Percentiles rank a stretch among this genome's conserved stretches.
These are phyloP conservation scores for Echinosophora koreensis DNA, from an alignment of 306 rosid genomes.

Conservation along the genomic window DNA sequence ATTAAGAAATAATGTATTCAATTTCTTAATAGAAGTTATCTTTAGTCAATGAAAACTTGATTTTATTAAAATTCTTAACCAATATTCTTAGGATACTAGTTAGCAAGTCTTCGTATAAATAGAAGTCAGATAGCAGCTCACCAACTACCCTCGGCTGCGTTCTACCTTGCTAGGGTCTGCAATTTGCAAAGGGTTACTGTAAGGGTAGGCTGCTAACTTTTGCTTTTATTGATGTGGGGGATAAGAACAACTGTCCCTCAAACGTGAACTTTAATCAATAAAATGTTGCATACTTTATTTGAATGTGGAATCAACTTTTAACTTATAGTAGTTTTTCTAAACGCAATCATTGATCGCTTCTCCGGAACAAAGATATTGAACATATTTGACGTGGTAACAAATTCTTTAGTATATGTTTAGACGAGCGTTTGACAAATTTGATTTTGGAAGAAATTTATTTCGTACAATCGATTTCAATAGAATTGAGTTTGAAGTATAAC, in stretches of 20 bases:
- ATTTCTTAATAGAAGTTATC: too few species aligned
- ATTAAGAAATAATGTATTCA: too few species aligned
- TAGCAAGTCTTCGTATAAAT: too few species aligned
- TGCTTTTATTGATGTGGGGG: background rate
- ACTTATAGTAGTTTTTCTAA: background rate
- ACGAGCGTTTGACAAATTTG: too few species aligned
- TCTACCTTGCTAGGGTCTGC: background rate
- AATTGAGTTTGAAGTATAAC: too few species aligned
- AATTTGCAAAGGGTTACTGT: slow-evolving; percentile 11
- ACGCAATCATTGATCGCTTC: background rate
- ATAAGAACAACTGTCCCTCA: background rate
- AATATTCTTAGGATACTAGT: too few species aligned
- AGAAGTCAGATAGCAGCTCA: background rate
- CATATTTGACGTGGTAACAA: slow-evolving; percentile 20
- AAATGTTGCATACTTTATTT: slow-evolving; percentile 5
- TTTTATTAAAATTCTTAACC: too few species aligned
- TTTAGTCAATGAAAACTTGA: too few species aligned
- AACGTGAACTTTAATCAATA: background rate
- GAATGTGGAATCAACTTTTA: background rate
- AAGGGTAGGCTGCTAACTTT: slow-evolving; percentile 11
- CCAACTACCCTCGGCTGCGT: background rate
- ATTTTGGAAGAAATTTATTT: too few species aligned
- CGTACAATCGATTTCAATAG: too few species aligned
- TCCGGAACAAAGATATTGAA: background rate
- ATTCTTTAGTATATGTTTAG: background rate